Conservation (phyloP, 257 asterid genomes). For the Paraleonurus japonicus region DNA sequence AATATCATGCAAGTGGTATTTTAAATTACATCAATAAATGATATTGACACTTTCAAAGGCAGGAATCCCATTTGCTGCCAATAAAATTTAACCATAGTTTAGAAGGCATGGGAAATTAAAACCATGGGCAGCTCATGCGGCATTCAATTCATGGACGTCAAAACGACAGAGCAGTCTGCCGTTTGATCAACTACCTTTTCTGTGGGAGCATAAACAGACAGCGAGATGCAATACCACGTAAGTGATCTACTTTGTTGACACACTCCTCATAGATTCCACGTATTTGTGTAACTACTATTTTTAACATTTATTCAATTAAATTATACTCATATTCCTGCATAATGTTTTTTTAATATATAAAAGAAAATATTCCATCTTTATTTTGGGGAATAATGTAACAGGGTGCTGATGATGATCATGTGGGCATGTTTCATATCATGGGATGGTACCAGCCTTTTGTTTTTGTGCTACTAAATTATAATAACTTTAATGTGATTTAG, state of each 20-base stretch:
- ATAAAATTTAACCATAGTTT: slow-evolving; percentile 25
- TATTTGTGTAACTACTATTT: slow-evolving; percentile 2
- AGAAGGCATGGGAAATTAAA: not conserved
- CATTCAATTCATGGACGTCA: not conserved
- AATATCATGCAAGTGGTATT: slow-evolving; percentile 20
- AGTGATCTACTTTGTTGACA: slow-evolving; percentile 29
- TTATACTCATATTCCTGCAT: not conserved
- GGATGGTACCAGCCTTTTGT: not conserved
- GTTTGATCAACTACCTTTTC: slow-evolving; percentile 30
- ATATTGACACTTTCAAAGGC: not conserved
- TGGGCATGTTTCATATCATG: slow-evolving; percentile 16
- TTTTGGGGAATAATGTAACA: slow-evolving; percentile 15
- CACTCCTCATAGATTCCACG: slow-evolving; percentile 44
- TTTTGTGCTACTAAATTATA: no score
- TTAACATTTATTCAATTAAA: not conserved
- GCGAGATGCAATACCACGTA: slow-evolving; percentile 43
- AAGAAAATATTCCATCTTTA: not conserved
- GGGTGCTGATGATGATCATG: slow-evolving; percentile 26
- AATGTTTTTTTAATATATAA: not conserved
- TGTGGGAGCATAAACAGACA: slow-evolving; percentile 15
- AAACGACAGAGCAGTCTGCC: slow-evolving; percentile 36
- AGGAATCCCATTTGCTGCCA: not conserved
- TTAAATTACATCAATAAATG: not conserved
- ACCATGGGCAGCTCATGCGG: slow-evolving; percentile 31
- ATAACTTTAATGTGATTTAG: no score